Evolutionary conservation across 306 rosid species (phyloP).

Genomic region (Prunus fruticosa): DNA sequence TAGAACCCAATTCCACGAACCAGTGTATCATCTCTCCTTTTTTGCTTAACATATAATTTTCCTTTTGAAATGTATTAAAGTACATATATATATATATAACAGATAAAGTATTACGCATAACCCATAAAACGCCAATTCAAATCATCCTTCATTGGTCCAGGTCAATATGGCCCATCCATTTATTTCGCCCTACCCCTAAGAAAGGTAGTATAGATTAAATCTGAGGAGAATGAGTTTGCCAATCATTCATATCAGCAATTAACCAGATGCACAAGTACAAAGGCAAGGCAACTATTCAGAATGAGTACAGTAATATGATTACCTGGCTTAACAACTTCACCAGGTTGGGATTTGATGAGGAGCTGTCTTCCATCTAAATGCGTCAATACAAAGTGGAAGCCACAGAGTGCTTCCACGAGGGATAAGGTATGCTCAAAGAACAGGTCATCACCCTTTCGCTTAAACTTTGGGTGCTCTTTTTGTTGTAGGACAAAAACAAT

Average conservation of each 20-base stretch:
- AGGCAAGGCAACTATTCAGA: not conserved
- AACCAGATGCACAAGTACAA: not conserved
- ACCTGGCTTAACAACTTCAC: slow-evolving; percentile 96
- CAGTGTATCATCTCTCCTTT: not conserved
- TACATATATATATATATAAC: not conserved
- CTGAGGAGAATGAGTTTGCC: not conserved
- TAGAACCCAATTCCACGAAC: not conserved
- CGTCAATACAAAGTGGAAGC: slow-evolving; percentile 75
- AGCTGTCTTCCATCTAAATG: slow-evolving; percentile 90
- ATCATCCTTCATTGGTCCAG: not conserved
- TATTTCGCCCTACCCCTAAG: not conserved
- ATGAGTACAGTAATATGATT: not conserved
- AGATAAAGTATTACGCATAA: not conserved
- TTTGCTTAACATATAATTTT: not conserved
- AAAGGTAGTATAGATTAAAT: not conserved
- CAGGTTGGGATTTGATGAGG: slow-evolving; percentile 85
- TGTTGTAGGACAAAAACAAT: slow-evolving; percentile 89
- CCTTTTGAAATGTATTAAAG: not conserved
- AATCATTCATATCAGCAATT: not conserved
- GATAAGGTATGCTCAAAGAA: slow-evolving; percentile 76
- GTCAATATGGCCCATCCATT: not conserved
- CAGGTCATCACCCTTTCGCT: slow-evolving; percentile 77
- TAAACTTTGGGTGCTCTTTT: slow-evolving; percentile 90
- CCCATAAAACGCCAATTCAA: not conserved
- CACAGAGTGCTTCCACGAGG: slow-evolving; percentile 86